Evolutionary conservation across 148 eudicot genomes (phyloP).

Genomic region (Amaranthus palmeri): DNA sequence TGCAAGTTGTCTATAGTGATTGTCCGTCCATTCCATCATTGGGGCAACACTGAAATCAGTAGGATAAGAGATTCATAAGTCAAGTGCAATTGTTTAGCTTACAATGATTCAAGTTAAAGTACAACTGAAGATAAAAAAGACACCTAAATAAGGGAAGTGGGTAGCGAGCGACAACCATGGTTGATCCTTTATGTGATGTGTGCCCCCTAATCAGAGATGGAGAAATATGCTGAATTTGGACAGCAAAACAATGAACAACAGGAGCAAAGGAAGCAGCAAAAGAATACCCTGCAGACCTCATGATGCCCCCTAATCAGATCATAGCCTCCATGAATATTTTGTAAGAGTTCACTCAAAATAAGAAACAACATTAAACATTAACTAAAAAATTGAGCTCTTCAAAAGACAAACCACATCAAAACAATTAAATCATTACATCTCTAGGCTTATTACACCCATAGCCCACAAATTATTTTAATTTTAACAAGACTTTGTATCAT

Average conservation of each 20-base stretch:
- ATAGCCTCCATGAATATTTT: constrained; percentile 38
- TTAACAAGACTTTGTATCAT: constrained; percentile 5
- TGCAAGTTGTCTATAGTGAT: constrained; percentile 81
- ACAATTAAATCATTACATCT: neutral
- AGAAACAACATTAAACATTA: constrained; percentile 20
- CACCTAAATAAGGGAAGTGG: constrained; percentile 89
- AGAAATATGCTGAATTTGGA: constrained; percentile 40
- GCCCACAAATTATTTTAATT: neutral
- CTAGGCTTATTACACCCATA: neutral
- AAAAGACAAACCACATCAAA: neutral
- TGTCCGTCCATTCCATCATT: constrained; percentile 99
- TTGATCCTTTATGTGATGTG: constrained; percentile 25
- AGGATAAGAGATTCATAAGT: neutral
- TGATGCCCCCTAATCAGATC: constrained; percentile 50
- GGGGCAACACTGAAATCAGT: constrained; percentile 72
- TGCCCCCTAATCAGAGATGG: constrained; percentile 24
- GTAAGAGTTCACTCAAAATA: constrained; percentile 47
- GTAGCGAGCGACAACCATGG: constrained; percentile 65
- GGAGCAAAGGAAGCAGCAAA: constrained; percentile 65
- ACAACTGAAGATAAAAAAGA: constrained; percentile 14
- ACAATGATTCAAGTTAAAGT: neutral
- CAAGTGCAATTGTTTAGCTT: neutral
- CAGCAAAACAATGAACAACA: constrained; percentile 41
- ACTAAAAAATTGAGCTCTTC: constrained; percentile 6
- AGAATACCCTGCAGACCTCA: constrained; percentile 69